These are phyloP conservation scores for Aquilaria agallochum DNA, from an alignment of 441 rosid genomes.

Conservation along the genomic window DNA sequence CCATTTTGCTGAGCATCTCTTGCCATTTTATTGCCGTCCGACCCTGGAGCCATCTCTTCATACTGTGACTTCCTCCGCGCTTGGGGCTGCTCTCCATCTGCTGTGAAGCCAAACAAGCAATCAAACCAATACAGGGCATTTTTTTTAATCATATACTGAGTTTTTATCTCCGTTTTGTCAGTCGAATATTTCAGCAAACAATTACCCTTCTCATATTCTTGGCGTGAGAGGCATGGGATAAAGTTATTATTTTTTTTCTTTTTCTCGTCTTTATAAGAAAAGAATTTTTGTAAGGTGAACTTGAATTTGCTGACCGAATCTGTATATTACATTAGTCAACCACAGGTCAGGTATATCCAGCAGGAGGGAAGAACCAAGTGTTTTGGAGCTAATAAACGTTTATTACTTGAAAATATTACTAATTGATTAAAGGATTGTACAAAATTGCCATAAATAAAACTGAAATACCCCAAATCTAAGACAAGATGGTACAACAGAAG, in stretches of 20 bases:
- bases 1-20: constrained; percentile 16
- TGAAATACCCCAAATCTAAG: constrained; percentile 27
- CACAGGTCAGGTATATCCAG: too few species aligned
- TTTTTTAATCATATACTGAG: constrained; percentile 13
- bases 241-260: too few species aligned
- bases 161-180: not conserved
- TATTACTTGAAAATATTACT: not conserved
- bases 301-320: too few species aligned
- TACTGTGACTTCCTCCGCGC: constrained; percentile 33
- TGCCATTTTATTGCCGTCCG: constrained; percentile 25
- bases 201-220: too few species aligned
- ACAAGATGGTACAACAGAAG: constrained; percentile 30
- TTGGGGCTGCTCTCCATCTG: constrained; percentile 45
- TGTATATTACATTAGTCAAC: too few species aligned
- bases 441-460: constrained; percentile 24
- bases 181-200: too few species aligned
- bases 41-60: constrained; percentile 33
- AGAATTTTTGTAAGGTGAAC: too few species aligned
- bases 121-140: constrained; percentile 17
- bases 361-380: too few species aligned
- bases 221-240: too few species aligned
- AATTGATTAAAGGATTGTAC: constrained; percentile 20
- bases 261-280: too few species aligned
- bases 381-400: too few species aligned
- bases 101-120: constrained; percentile 25